Evolutionary conservation across 768 basidiomycete genomes (phyloP), one percentile per base, ranked within the genome.

Genomic region (Trametes cinnabarina): DNA sequence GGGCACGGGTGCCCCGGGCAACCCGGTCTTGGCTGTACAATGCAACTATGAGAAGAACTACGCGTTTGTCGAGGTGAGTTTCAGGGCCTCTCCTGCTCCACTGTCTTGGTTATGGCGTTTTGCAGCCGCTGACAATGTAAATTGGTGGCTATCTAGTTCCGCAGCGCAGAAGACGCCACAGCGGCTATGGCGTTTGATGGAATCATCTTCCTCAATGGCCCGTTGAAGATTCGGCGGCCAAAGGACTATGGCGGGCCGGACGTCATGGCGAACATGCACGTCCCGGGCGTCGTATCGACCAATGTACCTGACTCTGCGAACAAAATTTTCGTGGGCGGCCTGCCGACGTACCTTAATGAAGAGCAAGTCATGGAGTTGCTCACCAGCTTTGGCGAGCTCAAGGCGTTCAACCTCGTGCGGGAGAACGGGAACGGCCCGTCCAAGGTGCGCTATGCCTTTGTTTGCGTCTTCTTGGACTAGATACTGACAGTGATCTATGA

Each of bases 21-120:
- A 94, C 62, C 92, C 96, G 10, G 93, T 98, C 30, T 81, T 95
- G 30, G 89, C 89, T 19, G 94, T 97, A 5, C 94, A 96, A 68
- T 90, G 97, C 76, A 98, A 98, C 69, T 94, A 94, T 67, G 97
- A 98, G 73, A 99, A 98, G 80, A 94, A 93, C 66, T 99, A 98
- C 69, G 97, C 97, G 1, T 99, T 98, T 70, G 90, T 98, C 51
- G 97, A 99, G 80, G 96, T 96, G 70, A 62, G 80, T 68, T 37
- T 34, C 11, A 19, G 15, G 15, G 26, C 34, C 23, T 17, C 28
- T 19, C 23, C 37, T 4, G n/a, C 37, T n/a, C 7, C 37, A n/a
- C 17, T 30, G 19, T 43, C n/a, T n/a, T n/a, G 39, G 42, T 43
- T 4, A 42, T 19, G 30, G 42, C 47, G 34, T 20, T 40, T 32